phyloP scores from a whole-genome alignment of 2,329 filamentous ascomycete species.

The Ophiosphaerella korrae region DNA sequence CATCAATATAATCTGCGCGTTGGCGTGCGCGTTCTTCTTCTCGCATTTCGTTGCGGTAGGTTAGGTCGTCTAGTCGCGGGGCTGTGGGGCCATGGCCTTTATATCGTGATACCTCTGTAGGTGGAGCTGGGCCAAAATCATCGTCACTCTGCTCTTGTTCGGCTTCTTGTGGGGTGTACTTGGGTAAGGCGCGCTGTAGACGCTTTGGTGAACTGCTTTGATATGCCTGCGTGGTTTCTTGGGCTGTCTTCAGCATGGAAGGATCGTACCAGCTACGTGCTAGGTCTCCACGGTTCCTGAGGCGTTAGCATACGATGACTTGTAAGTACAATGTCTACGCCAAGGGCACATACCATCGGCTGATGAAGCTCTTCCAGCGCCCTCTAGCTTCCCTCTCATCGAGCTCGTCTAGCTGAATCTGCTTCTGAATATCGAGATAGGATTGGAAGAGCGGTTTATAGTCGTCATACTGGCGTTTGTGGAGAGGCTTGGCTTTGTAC shows the following conservation, averaged over 20 bases:
- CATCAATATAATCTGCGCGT: conserved; percentile 51
- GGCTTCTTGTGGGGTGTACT: conserved; percentile 16
- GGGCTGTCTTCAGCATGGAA: conserved; percentile 64
- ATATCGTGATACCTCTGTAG: conserved; percentile 40
- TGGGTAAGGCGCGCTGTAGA: conserved; percentile 25
- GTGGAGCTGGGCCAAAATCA: conserved; percentile 62
- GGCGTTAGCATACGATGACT: conserved; percentile 50
- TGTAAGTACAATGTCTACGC: background rate
- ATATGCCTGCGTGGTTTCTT: conserved; percentile 39
- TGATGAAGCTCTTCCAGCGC: conserved; percentile 90
- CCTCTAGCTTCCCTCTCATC: conserved; percentile 77
- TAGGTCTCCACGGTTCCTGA: conserved; percentile 81
- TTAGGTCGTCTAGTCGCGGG: conserved; percentile 75
- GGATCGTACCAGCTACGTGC: conserved; percentile 94
- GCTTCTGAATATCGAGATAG: conserved; percentile 89
- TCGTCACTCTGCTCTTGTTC: conserved; percentile 27
- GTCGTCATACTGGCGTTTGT: conserved; percentile 68
- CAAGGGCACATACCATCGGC: conserved; percentile 71
- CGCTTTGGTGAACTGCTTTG: conserved; percentile 16
- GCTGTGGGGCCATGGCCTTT: conserved; percentile 61
- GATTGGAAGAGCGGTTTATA: conserved; percentile 78
- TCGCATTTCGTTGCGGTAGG: conserved; percentile 64
- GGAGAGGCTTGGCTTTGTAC: conserved; percentile 67
- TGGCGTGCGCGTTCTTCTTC: conserved; percentile 60
- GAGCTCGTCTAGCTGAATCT: conserved; percentile 69